Evolutionary conservation across 495 filamentous ascomycete species (phyloP), one percentile per base, ranked within the genome.

Genomic region (Aspergillus biplanus): DNA sequence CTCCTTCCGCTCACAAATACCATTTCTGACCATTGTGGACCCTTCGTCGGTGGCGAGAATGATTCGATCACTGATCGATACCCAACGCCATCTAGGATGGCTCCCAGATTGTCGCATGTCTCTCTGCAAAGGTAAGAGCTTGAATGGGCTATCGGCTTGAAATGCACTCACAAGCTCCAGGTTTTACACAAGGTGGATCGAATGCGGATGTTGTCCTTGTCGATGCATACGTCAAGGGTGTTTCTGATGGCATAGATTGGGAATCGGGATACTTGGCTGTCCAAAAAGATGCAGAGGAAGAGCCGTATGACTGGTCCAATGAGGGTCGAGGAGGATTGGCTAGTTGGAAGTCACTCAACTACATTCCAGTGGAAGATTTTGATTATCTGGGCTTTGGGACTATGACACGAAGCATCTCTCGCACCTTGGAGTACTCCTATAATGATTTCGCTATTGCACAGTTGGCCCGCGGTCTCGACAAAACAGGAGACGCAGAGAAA

Each of bases 121-220:
- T 16, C 85, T 91, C 59, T 92, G 82, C 75, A 92, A 91, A 70
- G 90, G 89, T 70, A 75, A 70, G 56, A 5, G 2, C 18, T 33
- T 7, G 0, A 7, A 8, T 9, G 12, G 7, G 18, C 6, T 15
- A 31, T 21, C 12, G 5, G 1, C 35, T 5, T 1, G 7, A 50
- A 27, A 5, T 6, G 39, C 9, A 53, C 47, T 69, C 15, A 69
- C 34, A 35, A 8, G 21, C 27, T 52, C 58, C 52, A 77, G 75
- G 78, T 7, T 79, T 67, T 32, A 86, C 85, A 7, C 90, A 93
- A 76, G 92, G 90, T 3, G 90, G 90, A 21, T 91, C 86, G 4
- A 91, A 92, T 59, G 86, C 86, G 1, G 90, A 93, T 67, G 90
- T 89, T 56, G 82, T 93, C 5, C 82, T 93, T 39, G 90, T 87